Evolutionary conservation across 2,329 filamentous ascomycete species (phyloP).

Genomic region (Pyricularia pennisetigena): DNA sequence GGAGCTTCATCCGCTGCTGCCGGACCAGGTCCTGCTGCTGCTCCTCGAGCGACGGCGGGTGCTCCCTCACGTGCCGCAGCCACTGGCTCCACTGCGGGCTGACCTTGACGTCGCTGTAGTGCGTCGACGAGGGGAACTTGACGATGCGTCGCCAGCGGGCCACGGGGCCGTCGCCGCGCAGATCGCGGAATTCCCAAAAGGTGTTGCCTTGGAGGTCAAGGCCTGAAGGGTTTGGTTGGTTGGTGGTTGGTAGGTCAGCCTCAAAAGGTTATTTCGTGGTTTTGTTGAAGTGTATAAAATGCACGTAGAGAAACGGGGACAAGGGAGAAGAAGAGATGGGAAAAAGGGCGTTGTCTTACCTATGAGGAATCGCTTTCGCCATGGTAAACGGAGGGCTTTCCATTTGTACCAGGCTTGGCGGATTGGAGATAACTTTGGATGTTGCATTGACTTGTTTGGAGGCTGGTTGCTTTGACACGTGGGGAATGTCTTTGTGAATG

Average conservation of each 20-base stretch:
- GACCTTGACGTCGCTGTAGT: constrained; percentile 45
- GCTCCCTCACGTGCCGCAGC: constrained; percentile 48
- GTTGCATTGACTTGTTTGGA: background rate
- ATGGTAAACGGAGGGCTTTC: constrained; percentile 53
- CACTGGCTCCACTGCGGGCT: constrained; percentile 59
- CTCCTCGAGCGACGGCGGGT: constrained; percentile 46
- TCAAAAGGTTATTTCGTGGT: background rate
- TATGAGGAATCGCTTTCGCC: constrained; percentile 53
- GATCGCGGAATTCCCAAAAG: constrained; percentile 57
- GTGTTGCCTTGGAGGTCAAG: constrained; percentile 57
- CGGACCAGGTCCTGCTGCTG: constrained; percentile 43
- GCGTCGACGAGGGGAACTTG: constrained; percentile 42
- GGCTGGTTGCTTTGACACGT: background rate
- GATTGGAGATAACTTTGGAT: constrained; percentile 16
- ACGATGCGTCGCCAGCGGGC: constrained; percentile 52
- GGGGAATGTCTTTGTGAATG: background rate
- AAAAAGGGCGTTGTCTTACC: constrained; percentile 31
- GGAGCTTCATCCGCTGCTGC: constrained; percentile 39
- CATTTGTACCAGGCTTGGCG: constrained; percentile 45
- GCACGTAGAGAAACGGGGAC: background rate
- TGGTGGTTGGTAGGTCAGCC: background rate
- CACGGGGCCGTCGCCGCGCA: constrained; percentile 20
- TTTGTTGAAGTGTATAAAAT: background rate
- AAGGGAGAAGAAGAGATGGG: background rate
- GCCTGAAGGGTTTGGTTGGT: constrained; percentile 28